Conservation (phyloP, 2,329 filamentous ascomycete genomes). For the Colletotrichum trifolii region DNA sequence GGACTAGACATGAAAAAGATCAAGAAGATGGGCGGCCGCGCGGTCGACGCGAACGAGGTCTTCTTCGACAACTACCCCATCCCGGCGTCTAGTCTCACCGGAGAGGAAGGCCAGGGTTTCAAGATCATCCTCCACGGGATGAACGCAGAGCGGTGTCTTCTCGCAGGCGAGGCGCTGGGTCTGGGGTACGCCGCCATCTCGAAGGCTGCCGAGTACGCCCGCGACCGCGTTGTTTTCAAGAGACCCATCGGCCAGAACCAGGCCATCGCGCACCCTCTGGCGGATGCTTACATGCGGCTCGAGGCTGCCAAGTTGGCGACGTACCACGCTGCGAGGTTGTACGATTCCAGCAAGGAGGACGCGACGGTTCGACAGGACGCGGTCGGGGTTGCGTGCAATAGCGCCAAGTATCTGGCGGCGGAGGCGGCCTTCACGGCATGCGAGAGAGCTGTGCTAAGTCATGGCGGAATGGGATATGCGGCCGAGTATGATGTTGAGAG, state of each 20-base stretch:
- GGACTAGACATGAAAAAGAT: conserved; percentile 77
- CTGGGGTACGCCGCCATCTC: conserved; percentile 78
- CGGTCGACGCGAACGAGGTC: conserved; percentile 87
- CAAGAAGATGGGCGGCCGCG: conserved; percentile 86
- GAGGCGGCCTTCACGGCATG: conserved; percentile 73
- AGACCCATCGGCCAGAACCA: conserved; percentile 75
- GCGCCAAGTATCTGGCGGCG: conserved; percentile 76
- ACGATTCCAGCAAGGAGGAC: conserved; percentile 65
- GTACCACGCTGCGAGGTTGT: conserved; percentile 73
- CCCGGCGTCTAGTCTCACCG: conserved; percentile 72
- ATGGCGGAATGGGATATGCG: conserved; percentile 75
- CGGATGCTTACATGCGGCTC: conserved; percentile 72
- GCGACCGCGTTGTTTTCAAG: conserved; percentile 73
- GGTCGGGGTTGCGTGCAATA: conserved; percentile 74
- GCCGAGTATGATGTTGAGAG: conserved; percentile 74
- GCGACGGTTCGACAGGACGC: conserved; percentile 62
- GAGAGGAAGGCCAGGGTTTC: conserved; percentile 80
- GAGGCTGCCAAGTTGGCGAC: conserved; percentile 74
- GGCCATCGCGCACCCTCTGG: conserved; percentile 72
- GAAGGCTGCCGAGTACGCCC: conserved; percentile 73
- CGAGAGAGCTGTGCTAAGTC: conserved; percentile 68
- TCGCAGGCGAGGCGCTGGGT: conserved; percentile 83
- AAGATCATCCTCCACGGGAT: conserved; percentile 82
- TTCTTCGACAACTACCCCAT: conserved; percentile 86
- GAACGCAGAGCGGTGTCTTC: conserved; percentile 81